phyloP scores from a whole-genome alignment of 2,329 filamentous ascomycete species.

The Venturia aucupariae region DNA sequence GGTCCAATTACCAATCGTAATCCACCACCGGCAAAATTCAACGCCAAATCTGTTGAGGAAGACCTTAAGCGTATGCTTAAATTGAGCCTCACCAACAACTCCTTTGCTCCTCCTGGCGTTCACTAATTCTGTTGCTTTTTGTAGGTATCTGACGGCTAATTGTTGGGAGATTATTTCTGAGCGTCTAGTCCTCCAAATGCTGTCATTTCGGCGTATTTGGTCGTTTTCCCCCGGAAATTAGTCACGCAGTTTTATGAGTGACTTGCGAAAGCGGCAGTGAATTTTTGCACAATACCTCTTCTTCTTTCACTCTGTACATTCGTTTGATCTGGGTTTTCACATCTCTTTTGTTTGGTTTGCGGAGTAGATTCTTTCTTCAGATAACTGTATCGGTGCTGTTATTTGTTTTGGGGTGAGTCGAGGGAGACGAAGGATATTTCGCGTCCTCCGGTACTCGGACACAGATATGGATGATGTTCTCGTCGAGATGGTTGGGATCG shows the following conservation, averaged over 20 bases:
- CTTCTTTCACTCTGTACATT: not conserved
- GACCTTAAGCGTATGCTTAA: slow-evolving; percentile 33
- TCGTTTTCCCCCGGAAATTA: not conserved
- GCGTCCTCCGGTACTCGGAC: not conserved
- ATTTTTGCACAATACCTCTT: slow-evolving; percentile 2
- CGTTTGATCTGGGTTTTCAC: not conserved
- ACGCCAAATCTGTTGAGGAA: slow-evolving; percentile 30
- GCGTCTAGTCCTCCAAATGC: not conserved
- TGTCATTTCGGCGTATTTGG: not conserved
- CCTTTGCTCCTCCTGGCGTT: not conserved
- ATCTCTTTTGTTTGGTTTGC: not conserved
- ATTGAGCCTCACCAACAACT: slow-evolving; percentile 14
- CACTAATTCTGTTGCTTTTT: not conserved
- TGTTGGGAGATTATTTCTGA: not conserved
- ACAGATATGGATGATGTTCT: not conserved
- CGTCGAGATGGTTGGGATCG: not conserved
- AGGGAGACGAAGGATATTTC: not conserved
- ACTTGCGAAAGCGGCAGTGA: not conserved
- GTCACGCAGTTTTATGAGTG: not conserved
- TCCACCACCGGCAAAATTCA: not conserved
- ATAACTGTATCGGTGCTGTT: not conserved
- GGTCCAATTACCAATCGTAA: slow-evolving; percentile 8
- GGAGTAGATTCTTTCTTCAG: not conserved
- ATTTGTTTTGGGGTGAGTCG: not conserved
- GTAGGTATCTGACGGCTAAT: not conserved